These are phyloP conservation scores for Cystobasidium ongulense DNA, from an alignment of 768 basidiomycete genomes.

Conservation along the genomic window DNA sequence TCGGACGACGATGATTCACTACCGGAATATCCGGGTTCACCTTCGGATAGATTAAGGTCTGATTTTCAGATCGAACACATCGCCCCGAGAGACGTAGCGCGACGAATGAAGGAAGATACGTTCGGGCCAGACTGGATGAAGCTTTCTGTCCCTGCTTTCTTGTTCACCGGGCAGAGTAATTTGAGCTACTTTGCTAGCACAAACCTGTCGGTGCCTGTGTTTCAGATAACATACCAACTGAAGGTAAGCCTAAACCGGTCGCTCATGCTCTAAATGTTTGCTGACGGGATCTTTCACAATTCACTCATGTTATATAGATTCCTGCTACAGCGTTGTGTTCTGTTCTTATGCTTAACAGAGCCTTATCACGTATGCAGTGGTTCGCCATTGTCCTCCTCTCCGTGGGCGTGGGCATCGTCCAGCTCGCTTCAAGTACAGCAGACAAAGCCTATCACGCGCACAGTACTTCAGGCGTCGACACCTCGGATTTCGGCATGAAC, in stretches of 20 bases:
- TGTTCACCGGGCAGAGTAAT: slow-evolving; percentile 29
- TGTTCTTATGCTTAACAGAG: slow-evolving; percentile 76
- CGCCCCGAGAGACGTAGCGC: neutral
- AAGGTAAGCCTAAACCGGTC: slow-evolving; percentile 33
- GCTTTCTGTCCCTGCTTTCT: slow-evolving; percentile 21
- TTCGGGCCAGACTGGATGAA: slow-evolving; percentile 19
- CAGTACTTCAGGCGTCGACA: neutral
- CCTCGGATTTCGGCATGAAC: neutral
- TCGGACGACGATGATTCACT: neutral
- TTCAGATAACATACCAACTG: slow-evolving; percentile 42
- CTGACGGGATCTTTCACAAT: too few species aligned
- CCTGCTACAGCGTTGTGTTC: slow-evolving; percentile 27
- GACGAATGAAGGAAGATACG: slow-evolving; percentile 19
- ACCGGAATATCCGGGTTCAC: neutral
- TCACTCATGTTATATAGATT: slow-evolving; percentile 16
- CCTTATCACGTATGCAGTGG: slow-evolving; percentile 57
- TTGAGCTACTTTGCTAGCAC: slow-evolving; percentile 21
- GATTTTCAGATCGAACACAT: neutral
- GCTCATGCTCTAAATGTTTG: too few species aligned
- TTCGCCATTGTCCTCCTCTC: slow-evolving; percentile 52
- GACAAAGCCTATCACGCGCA: slow-evolving; percentile 9
- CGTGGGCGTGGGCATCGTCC: slow-evolving; percentile 50
- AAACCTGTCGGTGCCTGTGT: slow-evolving; percentile 41
- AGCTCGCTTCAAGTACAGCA: slow-evolving; percentile 54
- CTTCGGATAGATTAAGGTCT: neutral